Conservation (phyloP, 75 land plant genomes). For the Isoetes taiwanensis region DNA sequence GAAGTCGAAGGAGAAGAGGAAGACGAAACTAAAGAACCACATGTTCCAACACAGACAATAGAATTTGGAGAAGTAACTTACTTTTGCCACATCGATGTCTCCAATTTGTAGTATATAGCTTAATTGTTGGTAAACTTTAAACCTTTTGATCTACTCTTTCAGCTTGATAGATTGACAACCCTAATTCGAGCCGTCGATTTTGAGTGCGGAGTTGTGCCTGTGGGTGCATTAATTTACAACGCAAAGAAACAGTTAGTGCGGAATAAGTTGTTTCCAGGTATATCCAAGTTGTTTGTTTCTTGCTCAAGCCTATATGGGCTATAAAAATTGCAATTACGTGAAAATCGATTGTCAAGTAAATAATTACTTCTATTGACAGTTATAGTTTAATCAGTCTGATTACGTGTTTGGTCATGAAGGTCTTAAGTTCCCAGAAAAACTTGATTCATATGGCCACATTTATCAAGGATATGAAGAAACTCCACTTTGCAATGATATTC, state of each 20-base stretch:
- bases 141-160: background rate
- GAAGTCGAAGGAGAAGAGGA: slow-evolving; percentile 13
- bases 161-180: slow-evolving; percentile 24
- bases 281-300: background rate
- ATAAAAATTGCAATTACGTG: background rate
- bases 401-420: slow-evolving; percentile 9
- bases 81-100: background rate
- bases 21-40: slow-evolving; percentile 7
- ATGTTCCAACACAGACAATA: background rate
- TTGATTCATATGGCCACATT: slow-evolving; percentile 23
- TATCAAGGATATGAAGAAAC: slow-evolving; percentile 14
- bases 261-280: slow-evolving; percentile 25
- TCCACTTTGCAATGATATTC: slow-evolving; percentile 21
- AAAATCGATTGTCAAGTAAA: background rate
- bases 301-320: background rate
- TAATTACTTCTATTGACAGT: background rate
- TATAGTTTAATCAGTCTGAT: background rate
- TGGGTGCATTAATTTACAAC: slow-evolving; percentile 10
- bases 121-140: background rate
- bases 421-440: slow-evolving; percentile 20
- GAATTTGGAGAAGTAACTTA: slow-evolving; percentile 13
- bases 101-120: background rate
- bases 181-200: slow-evolving; percentile 23
- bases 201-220: slow-evolving; percentile 31
- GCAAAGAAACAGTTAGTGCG: slow-evolving; percentile 15